Base-by-base conservation (phyloP, 805 yeast species). In the Candida mattraensis region DNA sequence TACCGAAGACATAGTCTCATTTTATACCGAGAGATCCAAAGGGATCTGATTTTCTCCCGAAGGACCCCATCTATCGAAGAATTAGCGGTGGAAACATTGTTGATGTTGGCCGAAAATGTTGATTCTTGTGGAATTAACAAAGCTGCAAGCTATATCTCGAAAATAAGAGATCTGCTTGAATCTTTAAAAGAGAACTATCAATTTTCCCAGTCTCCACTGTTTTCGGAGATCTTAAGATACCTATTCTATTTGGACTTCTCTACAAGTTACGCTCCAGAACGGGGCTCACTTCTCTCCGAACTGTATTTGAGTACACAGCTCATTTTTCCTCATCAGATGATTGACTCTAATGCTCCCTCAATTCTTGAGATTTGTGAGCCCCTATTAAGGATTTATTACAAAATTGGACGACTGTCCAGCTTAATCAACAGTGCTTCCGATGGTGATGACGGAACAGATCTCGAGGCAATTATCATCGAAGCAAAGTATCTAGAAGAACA, bases 401-500 rank as follows among this genome's bases (percentile, higher is more conserved):
- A 25, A 6, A 37, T 37, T 8, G 17, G 39, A 3, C 37, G 35
- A 11, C 28, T 42, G 2, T 39, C 47, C 6, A 27, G 39, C 14
- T 23, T 42, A 9, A 37, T 42, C 3, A 39, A 35, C 27, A 24
- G 25, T 13, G 47, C 44, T 3, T 21, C 34, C 13, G 37, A 33
- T 30, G 37, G 32, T 15, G 34, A 33, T 13, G 48, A 44, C 18
- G 34, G 25, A 15, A 13, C 37, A 5, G 45, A 44, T 30, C 18
- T 44, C 13, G 36, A 34, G 25, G 41, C 45, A 4, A 40, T 40
- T 12, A 19, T 44, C 10, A 20, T 44, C 9, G 48, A 44, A 23
- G 42, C 48, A 14, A 35, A 23, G 6, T 30, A 44, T 22, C 19
- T 44, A 6, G 42, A 40, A 17, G 21, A 35, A 4, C 31, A 37